Percentiles rank a stretch among this genome's conserved stretches.
These are phyloP conservation scores for Paramecium sexaurelia DNA, from an alignment of 73 alveolate species.

Conservation along the genomic window DNA sequence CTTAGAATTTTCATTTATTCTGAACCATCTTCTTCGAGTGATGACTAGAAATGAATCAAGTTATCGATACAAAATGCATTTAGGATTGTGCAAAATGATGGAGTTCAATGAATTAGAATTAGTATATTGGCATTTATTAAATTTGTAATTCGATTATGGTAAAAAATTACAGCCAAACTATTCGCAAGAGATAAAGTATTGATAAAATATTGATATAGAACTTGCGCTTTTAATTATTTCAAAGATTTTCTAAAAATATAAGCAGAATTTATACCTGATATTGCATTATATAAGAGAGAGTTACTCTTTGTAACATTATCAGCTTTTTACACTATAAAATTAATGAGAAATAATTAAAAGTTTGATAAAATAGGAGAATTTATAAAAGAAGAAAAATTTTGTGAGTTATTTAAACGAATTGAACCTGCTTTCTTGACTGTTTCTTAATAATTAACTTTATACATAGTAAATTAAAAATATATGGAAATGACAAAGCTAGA, in stretches of 20 bases:
- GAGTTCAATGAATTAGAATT: conserved; percentile 43
- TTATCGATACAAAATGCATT: background rate
- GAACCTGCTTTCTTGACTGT: background rate
- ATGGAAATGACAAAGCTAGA: background rate
- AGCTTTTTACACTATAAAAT: background rate
- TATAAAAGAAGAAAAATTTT: conserved; percentile 37
- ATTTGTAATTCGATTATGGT: conserved; percentile 21
- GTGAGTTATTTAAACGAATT: background rate
- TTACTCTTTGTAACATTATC: background rate
- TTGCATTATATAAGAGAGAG: background rate
- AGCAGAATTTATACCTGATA: background rate
- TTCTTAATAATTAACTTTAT: background rate
- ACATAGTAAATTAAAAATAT: background rate
- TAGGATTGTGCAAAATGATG: conserved; percentile 8
- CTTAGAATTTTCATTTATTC: background rate
- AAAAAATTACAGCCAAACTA: background rate
- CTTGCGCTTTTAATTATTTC: background rate
- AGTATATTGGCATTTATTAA: conserved; percentile 25
- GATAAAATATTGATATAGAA: background rate
- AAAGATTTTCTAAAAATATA: conserved; percentile 26
- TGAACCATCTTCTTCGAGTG: conserved; percentile 1
- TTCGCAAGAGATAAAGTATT: background rate
- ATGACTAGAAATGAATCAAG: background rate
- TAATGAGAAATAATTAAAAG: background rate
- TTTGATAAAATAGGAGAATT: background rate